Evolutionary conservation across 768 basidiomycete genomes (phyloP), one percentile per base, ranked within the genome.

Genomic region (Amanita phalloides): DNA sequence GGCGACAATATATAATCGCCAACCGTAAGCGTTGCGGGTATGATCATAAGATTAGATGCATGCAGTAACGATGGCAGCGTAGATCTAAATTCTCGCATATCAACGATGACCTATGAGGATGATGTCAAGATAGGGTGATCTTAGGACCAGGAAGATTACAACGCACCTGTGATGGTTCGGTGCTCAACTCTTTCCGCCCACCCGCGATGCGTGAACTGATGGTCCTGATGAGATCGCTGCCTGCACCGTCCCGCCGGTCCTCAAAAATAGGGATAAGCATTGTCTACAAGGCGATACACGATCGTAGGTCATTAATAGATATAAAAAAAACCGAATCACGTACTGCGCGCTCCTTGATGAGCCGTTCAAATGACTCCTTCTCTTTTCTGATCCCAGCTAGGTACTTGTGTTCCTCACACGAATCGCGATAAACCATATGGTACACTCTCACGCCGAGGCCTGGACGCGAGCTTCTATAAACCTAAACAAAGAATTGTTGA

Each of bases 1-100:
- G 95, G 96, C 1, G 90, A 86, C 43, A 98, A 68, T 49, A 99
- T 86, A 61, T 99, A 99, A 66, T 99, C 96, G 2, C 96, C 96
- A 2, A 98, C 87, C 0, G 88, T 91, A 55, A 99, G 71, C 0
- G 94, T 98, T 0, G 86, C 86, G 0, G 96, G 95, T n/a, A 93
- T 73, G 38, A 97, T 81, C 32, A 84, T 69, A 38, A 95, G 67
- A 41, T 77, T 76, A 0, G 89, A 77, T 0, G 89, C 91, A 60
- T 98, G 92, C 6, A 98, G 71, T 4, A 99, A 65, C 0, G 90
- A 93, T 0, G 94, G 96, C 8, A 99, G 68, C 0, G 91, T 81
- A 2, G 95, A 97, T 25, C 93, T 77, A 66, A 99, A 97, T 66
- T 99, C 96, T 57, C 95, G 81, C 79, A 97, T 86, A 65, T 98